phyloP scores from a whole-genome alignment of 2,329 filamentous ascomycete genomes.

The Botrytis medusae region DNA sequence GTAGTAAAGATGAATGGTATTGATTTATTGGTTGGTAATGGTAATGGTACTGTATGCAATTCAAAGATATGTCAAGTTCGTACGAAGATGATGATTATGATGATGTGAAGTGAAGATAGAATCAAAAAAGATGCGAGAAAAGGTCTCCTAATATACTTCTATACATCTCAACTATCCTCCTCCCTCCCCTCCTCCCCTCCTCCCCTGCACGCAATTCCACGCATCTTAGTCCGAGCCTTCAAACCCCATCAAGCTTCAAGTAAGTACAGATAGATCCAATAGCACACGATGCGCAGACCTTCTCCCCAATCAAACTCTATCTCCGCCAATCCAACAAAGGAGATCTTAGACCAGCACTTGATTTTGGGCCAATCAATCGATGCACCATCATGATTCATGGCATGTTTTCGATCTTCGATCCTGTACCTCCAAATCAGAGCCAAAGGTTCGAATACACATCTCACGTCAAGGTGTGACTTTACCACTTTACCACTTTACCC shows the following conservation, averaged over 20 bases:
- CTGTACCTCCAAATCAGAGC: not conserved
- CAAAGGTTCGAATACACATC: not conserved
- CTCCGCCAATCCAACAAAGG: not conserved
- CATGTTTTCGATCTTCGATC: not conserved
- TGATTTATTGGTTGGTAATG: too few species aligned
- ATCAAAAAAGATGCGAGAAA: not conserved
- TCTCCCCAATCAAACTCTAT: slow-evolving; percentile 5
- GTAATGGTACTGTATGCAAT: too few species aligned
- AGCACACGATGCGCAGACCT: not conserved
- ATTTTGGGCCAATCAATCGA: not conserved
- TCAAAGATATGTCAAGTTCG: too few species aligned
- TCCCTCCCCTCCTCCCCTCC: not conserved
- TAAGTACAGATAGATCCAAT: not conserved
- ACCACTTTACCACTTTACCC: not conserved
- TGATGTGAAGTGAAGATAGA: too few species aligned
- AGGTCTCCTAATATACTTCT: slow-evolving; percentile 8
- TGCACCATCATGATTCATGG: not conserved
- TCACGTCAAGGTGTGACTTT: not conserved
- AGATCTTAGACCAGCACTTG: not conserved
- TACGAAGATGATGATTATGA: too few species aligned
- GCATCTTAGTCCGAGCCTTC: not conserved
- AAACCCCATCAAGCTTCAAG: not conserved
- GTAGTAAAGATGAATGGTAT: not conserved
- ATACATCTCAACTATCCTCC: not conserved
- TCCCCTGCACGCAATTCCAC: not conserved